These are phyloP conservation scores for Garcia nutans DNA, from an alignment of 345 rosid genomes.

Conservation along the genomic window DNA sequence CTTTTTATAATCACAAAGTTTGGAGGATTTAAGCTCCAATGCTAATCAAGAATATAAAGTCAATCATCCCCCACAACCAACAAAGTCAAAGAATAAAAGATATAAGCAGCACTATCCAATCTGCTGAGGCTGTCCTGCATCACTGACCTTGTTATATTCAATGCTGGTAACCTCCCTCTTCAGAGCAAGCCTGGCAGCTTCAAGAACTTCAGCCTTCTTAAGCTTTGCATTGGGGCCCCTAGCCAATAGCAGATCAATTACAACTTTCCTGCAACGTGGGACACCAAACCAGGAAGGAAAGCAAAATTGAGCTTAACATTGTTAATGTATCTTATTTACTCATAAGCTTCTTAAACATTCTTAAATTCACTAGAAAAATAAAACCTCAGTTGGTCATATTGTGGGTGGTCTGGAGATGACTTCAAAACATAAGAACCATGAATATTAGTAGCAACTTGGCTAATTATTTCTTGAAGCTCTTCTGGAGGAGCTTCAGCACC, in stretches of 20 bases:
- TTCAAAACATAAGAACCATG: slow-evolving; percentile 51
- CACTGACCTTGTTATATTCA: slow-evolving; percentile 62
- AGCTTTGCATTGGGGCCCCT: slow-evolving; percentile 54
- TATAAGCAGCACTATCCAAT: not conserved
- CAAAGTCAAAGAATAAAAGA: not conserved
- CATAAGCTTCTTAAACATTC: not conserved
- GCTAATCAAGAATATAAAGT: not conserved
- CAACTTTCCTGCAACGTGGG: slow-evolving; percentile 52
- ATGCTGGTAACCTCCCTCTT: slow-evolving; percentile 40
- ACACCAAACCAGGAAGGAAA: not conserved
- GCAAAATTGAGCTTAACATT: not conserved
- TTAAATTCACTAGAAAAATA: not conserved
- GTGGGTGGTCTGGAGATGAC: slow-evolving; percentile 62
- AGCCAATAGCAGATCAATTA: slow-evolving; percentile 54
- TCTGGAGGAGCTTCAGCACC: slow-evolving; percentile 60
- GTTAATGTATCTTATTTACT: not conserved
- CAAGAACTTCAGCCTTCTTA: slow-evolving; percentile 61
- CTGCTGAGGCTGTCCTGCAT: not conserved
- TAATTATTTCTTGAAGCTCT: slow-evolving; percentile 56
- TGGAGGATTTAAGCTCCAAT: not conserved
- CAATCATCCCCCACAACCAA: not conserved
- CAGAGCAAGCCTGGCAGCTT: slow-evolving; percentile 47
- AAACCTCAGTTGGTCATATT: slow-evolving; percentile 64
- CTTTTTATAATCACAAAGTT: not conserved
- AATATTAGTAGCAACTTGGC: slow-evolving; percentile 50